Conservation (phyloP, 805 yeast genomes). For the Sugiyamaella americana region DNA sequence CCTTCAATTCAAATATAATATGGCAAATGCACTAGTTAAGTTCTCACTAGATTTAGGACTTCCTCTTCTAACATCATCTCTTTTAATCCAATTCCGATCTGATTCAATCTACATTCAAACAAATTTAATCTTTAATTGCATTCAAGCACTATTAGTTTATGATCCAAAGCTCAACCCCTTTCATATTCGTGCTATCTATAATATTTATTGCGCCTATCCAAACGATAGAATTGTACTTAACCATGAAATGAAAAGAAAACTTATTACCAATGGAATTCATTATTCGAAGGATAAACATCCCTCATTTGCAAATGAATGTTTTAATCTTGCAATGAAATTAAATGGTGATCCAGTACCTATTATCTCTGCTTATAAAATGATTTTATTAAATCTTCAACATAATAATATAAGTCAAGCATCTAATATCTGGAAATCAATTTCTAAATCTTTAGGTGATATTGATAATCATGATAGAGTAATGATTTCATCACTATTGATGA, state of each 20-base stretch:
- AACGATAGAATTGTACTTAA: conserved; percentile 5
- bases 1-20: not conserved
- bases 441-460: not conserved
- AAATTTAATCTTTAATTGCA: conserved; percentile 6
- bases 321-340: conserved; percentile 1
- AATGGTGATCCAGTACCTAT: conserved; percentile 14
- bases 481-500: conserved; percentile 12
- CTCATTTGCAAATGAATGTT: conserved; percentile 13
- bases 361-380: conserved; percentile 7
- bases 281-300: conserved; percentile 9
- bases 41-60: conserved; percentile 8
- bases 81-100: not conserved
- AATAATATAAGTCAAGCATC: conserved; percentile 8
- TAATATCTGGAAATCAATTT: conserved; percentile 6
- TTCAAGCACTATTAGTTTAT: conserved; percentile 8
- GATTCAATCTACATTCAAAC: conserved; percentile 1
- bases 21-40: conserved; percentile 8
- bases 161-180: conserved; percentile 4
- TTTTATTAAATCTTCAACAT: conserved; percentile 10
- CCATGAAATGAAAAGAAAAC: conserved; percentile 7
- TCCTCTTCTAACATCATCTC: conserved; percentile 15
- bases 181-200: conserved; percentile 11
- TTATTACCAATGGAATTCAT: conserved; percentile 8
- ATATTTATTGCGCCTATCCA: conserved; percentile 2
- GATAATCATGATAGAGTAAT: not conserved